These are phyloP conservation scores for Aspergillus ruber DNA, from an alignment of 2,329 filamentous ascomycete species.

Conservation along the genomic window DNA sequence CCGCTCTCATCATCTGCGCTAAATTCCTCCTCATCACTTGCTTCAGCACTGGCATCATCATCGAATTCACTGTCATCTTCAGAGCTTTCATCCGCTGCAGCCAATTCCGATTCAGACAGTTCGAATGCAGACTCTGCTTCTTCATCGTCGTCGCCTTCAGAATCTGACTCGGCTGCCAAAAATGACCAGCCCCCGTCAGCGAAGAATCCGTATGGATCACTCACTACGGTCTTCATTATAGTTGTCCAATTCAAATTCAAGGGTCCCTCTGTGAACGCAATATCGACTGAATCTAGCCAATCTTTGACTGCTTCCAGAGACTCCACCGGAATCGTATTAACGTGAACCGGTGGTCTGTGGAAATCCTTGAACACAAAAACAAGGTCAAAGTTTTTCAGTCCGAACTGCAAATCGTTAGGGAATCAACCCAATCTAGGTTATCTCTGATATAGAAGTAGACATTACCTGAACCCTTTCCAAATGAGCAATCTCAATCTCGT, in stretches of 20 bases:
- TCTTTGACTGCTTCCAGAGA: conserved; percentile 93
- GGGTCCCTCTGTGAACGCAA: conserved; percentile 87
- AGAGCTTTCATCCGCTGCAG: conserved; percentile 63
- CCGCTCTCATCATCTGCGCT: conserved; percentile 63
- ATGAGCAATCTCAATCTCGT: conserved; percentile 94
- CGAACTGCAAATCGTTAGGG: conserved; percentile 57
- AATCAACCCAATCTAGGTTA: background rate
- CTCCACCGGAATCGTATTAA: conserved; percentile 98
- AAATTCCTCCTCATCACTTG: conserved; percentile 58
- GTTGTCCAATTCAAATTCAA: conserved; percentile 98
- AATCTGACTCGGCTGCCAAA: conserved; percentile 79
- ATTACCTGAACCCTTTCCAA: conserved; percentile 74
- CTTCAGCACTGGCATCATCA: conserved; percentile 78
- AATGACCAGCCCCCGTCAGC: conserved; percentile 93
- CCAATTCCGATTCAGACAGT: conserved; percentile 76
- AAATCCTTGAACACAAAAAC: conserved; percentile 99
- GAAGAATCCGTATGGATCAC: conserved; percentile 93
- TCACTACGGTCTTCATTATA: conserved; percentile 98
- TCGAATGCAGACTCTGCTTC: conserved; percentile 91
- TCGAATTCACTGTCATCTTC: conserved; percentile 93
- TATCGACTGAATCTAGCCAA: conserved; percentile 92
- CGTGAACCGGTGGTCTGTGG: conserved; percentile 77
- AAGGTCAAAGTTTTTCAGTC: conserved; percentile 97
- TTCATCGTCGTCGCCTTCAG: conserved; percentile 67
- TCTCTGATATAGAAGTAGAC: background rate